Base-by-base conservation (phyloP, 2,329 filamentous ascomycete genomes). In the Orbilia oligospora region DNA sequence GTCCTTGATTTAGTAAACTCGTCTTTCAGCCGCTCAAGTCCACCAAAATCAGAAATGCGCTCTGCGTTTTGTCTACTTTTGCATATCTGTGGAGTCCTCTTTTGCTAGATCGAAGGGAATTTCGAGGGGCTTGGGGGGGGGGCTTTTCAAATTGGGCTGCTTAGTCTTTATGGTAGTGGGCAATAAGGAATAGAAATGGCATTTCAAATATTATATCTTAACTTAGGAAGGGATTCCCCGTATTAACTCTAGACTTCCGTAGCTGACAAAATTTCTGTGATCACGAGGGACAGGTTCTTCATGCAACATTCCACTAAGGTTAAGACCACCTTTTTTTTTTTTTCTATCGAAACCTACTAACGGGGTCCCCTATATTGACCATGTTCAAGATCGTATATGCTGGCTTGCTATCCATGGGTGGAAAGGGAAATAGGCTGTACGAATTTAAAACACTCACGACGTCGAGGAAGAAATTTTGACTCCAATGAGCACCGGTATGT, bases 271-370 rank as follows among this genome's bases (percentile, higher is more conserved):
- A 55, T 55, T 18, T 36, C 10, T 33, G 5, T 14, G 5, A 55
- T 58, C 30, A 58, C 53, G 33, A 58, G 27, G 51, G 27, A 24
- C 27, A 36, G n/a, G 51, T 12, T 56, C 5, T 56, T 56, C 51
- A 5, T 56, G 51, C 51, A 56, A 56, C 51, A 56, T 56, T 36
- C 51, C 51, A 36, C 30, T 14, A n/a, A 16, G 14, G 51, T 8
- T 3, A 27, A 18, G 12, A 36, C 10, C 33, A 36, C 27, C 14
- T 36, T 6, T 56, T 56, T 6, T 5, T 8, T 12, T 36, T 6
- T 56, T 56, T 6, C 1, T 8, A 1, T 36, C 33, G 33, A 36
- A 55, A 12, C 33, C 30, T 20, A 6, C 18, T 41, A 22, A 2
- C 33, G n/a, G n/a, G 41, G 0, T 9, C 53, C 10, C 14, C 9